phyloP scores from a whole-genome alignment of 768 basidiomycete genomes.

The Mycena maculata region DNA sequence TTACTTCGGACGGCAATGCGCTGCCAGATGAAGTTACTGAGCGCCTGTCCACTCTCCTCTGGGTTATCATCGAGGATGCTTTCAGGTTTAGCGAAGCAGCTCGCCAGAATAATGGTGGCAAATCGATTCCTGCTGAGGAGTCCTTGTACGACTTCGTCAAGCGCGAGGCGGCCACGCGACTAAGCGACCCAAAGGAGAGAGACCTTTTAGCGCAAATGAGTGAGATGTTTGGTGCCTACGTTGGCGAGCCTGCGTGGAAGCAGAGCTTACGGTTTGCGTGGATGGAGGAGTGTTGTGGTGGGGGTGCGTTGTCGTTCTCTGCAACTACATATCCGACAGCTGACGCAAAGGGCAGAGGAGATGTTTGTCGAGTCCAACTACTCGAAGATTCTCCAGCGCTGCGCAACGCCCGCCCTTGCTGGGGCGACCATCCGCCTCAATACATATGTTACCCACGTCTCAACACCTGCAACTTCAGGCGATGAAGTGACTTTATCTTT shows the following conservation, averaged over 20 bases:
- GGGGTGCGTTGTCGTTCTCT: conserved; percentile 27
- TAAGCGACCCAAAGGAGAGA: conserved; percentile 31
- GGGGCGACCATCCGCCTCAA: conserved; percentile 29
- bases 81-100: conserved; percentile 33
- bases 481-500: conserved; percentile 26
- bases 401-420: conserved; percentile 26
- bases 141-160: conserved; percentile 34
- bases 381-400: conserved; percentile 30
- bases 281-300: conserved; percentile 39
- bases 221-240: conserved; percentile 37
- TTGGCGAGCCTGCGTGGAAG: conserved; percentile 37
- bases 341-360: conserved; percentile 27
- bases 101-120: conserved; percentile 24
- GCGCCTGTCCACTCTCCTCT: conserved; percentile 34
- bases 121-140: conserved; percentile 26
- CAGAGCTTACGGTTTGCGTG: conserved; percentile 37
- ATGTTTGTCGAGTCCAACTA: conserved; percentile 37
- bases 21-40: conserved; percentile 27
- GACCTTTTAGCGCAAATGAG: conserved; percentile 34
- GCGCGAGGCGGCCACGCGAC: conserved; percentile 25
- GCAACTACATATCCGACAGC: neutral
- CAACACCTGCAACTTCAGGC: conserved; percentile 20
- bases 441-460: conserved; percentile 30
- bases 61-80: conserved; percentile 36
- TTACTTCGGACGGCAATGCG: conserved; percentile 23